Conservation (phyloP, 805 yeast species). For the Schwanniomyces polymorphus region DNA sequence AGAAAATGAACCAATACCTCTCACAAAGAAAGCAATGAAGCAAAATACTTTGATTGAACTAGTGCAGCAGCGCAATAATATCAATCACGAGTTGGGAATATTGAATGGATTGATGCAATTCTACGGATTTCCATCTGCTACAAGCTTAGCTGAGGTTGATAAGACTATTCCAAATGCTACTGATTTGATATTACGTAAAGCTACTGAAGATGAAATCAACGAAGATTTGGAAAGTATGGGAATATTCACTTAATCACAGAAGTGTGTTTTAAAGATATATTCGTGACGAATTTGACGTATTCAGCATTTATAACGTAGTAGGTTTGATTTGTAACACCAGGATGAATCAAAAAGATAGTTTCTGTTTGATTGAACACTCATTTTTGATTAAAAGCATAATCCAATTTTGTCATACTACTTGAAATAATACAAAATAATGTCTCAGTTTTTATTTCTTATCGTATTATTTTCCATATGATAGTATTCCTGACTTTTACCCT, state of each 20-base stretch:
- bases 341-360: neutral
- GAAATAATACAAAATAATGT: too few relatives aligned
- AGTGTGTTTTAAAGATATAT: conserved; percentile 3
- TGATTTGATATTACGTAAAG: conserved; percentile 50
- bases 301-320: neutral
- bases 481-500: too few relatives aligned
- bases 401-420: too few relatives aligned
- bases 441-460: too few relatives aligned
- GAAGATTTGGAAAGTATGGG: conserved; percentile 76
- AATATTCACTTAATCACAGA: conserved; percentile 14
- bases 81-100: conserved; percentile 67
- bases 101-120: conserved; percentile 65
- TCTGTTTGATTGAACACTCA: neutral
- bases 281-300: neutral
- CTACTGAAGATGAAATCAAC: conserved; percentile 68
- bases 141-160: conserved; percentile 41
- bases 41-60: conserved; percentile 41
- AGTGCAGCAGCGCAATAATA: conserved; percentile 65
- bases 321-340: neutral
- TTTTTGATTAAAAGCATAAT: too few relatives aligned
- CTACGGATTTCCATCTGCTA: conserved; percentile 80
- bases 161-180: conserved; percentile 15
- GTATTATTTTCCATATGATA: too few relatives aligned
- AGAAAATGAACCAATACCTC: conserved; percentile 9
- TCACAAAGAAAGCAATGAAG: conserved; percentile 33